Evolutionary conservation across 2,329 filamentous ascomycete species (phyloP).

Genomic region (Tolypocladium tundrense): DNA sequence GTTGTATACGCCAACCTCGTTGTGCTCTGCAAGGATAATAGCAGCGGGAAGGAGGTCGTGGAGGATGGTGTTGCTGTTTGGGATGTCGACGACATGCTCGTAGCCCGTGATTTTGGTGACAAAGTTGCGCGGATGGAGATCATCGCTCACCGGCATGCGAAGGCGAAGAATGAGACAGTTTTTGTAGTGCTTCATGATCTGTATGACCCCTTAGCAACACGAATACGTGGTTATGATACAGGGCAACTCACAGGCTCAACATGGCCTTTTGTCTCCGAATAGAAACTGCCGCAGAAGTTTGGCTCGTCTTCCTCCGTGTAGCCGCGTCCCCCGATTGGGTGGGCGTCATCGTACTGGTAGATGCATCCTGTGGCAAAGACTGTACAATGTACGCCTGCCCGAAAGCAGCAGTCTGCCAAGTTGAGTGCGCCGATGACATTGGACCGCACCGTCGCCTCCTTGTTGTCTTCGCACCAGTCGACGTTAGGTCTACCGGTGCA

Average conservation of each 20-base stretch:
- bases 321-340: slow-evolving; percentile 49
- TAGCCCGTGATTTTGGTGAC: slow-evolving; percentile 61
- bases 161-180: slow-evolving; percentile 55
- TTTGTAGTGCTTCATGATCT: slow-evolving; percentile 52
- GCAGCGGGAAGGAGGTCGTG: slow-evolving; percentile 53
- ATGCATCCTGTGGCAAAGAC: slow-evolving; percentile 60
- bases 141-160: slow-evolving; percentile 60
- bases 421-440: slow-evolving; percentile 58
- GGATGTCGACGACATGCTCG: slow-evolving; percentile 54
- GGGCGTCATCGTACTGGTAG: slow-evolving; percentile 51
- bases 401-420: slow-evolving; percentile 50
- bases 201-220: not conserved
- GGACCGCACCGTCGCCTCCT: slow-evolving; percentile 54
- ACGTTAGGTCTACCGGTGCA: slow-evolving; percentile 58
- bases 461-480: slow-evolving; percentile 63
- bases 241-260: slow-evolving; percentile 36
- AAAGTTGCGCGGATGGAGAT: slow-evolving; percentile 56
- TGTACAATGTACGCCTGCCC: slow-evolving; percentile 50
- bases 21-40: slow-evolving; percentile 49
- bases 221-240: not conserved
- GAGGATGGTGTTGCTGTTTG: slow-evolving; percentile 59
- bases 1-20: slow-evolving; percentile 56
- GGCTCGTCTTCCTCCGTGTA: slow-evolving; percentile 52
- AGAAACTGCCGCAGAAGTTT: slow-evolving; percentile 59
- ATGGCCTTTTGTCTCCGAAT: slow-evolving; percentile 55